phyloP scores from a whole-genome alignment of 495 filamentous ascomycete species.

The Venustampulla echinocandica region DNA sequence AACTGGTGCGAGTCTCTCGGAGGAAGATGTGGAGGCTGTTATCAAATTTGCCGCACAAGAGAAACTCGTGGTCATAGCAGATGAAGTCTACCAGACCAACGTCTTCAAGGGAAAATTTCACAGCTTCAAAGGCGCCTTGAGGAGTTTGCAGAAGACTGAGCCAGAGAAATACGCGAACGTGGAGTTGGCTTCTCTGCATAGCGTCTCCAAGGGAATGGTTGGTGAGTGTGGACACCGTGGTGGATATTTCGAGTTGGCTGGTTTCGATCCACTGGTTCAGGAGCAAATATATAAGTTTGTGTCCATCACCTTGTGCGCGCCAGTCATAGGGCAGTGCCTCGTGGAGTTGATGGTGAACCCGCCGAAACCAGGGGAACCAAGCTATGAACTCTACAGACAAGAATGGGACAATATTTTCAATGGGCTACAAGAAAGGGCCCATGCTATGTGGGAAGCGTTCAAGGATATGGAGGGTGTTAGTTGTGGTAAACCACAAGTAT shows the following conservation, averaged over 20 bases:
- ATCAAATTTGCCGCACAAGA: conserved; percentile 79
- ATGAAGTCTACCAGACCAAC: conserved; percentile 99
- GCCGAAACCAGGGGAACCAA: conserved; percentile 69
- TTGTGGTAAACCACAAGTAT: conserved; percentile 66
- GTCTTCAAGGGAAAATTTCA: conserved; percentile 89
- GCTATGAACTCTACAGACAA: conserved; percentile 67
- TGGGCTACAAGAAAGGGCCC: conserved; percentile 67
- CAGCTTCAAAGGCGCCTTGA: conserved; percentile 85
- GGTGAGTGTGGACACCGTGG: conserved; percentile 96
- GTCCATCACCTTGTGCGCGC: conserved; percentile 88
- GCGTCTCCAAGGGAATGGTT: conserved; percentile 92
- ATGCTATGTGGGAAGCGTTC: conserved; percentile 82
- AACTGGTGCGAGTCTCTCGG: conserved; percentile 74
- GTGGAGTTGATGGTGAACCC: conserved; percentile 97
- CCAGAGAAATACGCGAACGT: conserved; percentile 71
- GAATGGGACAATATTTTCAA: conserved; percentile 77
- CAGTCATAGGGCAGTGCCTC: conserved; percentile 90
- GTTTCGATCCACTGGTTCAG: conserved; percentile 76
- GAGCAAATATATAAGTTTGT: conserved; percentile 98
- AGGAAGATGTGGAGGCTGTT: conserved; percentile 70
- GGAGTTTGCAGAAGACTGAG: conserved; percentile 67
- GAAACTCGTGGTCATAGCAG: conserved; percentile 81
- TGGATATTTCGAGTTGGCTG: conserved; percentile 90
- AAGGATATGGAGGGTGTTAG: conserved; percentile 90
- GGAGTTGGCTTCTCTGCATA: conserved; percentile 81